These are phyloP conservation scores for Candida hispaniensis DNA, from an alignment of 805 yeast species.

Conservation along the genomic window DNA sequence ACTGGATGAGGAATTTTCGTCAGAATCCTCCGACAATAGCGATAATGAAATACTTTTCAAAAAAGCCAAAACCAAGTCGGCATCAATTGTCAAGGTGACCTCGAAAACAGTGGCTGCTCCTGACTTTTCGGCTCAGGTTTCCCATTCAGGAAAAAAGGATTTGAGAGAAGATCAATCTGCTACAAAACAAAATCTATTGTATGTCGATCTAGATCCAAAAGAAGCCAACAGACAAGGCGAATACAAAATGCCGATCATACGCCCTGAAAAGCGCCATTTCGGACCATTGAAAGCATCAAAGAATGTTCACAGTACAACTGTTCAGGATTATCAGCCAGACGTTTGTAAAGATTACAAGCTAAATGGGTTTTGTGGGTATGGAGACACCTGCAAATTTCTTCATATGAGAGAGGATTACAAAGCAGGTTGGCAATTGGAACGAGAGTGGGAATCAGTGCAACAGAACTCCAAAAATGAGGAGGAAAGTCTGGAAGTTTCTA, in stretches of 20 bases:
- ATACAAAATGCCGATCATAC: constrained; percentile 3
- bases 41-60: too few relatives aligned
- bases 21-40: too few relatives aligned
- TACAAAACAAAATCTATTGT: constrained; percentile 7
- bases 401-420: constrained; percentile 82
- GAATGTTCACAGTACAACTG: constrained; percentile 52
- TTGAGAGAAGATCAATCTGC: constrained; percentile 1
- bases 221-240: neutral
- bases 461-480: constrained; percentile 16
- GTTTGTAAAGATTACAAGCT: constrained; percentile 85
- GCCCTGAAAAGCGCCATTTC: constrained; percentile 17
- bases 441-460: constrained; percentile 53
- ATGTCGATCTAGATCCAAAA: neutral
- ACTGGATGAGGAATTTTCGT: too few relatives aligned
- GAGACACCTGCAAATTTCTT: constrained; percentile 90
- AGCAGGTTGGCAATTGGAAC: constrained; percentile 53
- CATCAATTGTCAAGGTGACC: too few relatives aligned
- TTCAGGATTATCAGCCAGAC: constrained; percentile 83
- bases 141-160: neutral
- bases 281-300: constrained; percentile 34
- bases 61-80: too few relatives aligned
- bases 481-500: constrained; percentile 18
- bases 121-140: constrained; percentile 1
- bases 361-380: constrained; percentile 94
- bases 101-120: too few relatives aligned